Percentiles rank a stretch among this genome's conserved stretches.
Evolutionary conservation across 164 flowering plant species (phyloP).

Genomic region (Akebia trifoliata): DNA sequence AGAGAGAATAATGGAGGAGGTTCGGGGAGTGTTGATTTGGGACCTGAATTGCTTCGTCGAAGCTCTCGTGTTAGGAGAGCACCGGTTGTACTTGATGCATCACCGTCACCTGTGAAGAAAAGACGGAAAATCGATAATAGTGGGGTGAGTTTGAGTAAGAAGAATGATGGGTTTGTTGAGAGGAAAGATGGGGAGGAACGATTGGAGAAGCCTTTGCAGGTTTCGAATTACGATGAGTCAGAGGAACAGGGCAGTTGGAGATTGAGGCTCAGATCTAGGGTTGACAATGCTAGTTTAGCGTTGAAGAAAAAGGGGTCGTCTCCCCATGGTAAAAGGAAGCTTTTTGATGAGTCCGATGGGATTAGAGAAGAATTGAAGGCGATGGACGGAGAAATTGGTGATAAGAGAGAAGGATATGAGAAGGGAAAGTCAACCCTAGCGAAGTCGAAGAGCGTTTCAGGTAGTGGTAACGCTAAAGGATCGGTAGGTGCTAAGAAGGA

Average conservation of each 20-base stretch:
- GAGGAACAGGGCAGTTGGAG: slow-evolving; percentile 41
- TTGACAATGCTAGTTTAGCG: slow-evolving; percentile 18
- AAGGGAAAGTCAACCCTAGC: slow-evolving; percentile 23
- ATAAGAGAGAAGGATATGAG: slow-evolving; percentile 15
- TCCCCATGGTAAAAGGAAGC: slow-evolving; percentile 47
- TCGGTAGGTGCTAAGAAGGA: slow-evolving; percentile 11
- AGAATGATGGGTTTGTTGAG: slow-evolving; percentile 10
- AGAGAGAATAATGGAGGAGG: slow-evolving; percentile 23
- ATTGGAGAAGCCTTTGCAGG: slow-evolving; percentile 4
- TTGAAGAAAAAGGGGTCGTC: slow-evolving; percentile 20
- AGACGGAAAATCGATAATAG: slow-evolving; percentile 27
- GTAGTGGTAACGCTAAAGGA: slow-evolving; percentile 21
- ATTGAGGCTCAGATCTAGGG: slow-evolving; percentile 69
- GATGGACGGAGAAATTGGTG: slow-evolving; percentile 16
- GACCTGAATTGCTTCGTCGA: slow-evolving; percentile 41
- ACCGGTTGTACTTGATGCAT: slow-evolving; percentile 54
- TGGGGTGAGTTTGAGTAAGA: slow-evolving; percentile 9
- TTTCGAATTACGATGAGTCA: slow-evolving; percentile 24
- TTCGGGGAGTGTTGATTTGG: slow-evolving; percentile 20
- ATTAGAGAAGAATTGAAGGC: slow-evolving; percentile 18
- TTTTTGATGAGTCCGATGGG: slow-evolving; percentile 38
- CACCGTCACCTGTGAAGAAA: slow-evolving; percentile 58
- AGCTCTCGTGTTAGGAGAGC: slow-evolving; percentile 65
- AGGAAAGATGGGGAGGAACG: slow-evolving; percentile 18
- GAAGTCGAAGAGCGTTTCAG: slow-evolving; percentile 34